phyloP scores from a whole-genome alignment of 257 asterid species.

The Mentha longifolia region DNA sequence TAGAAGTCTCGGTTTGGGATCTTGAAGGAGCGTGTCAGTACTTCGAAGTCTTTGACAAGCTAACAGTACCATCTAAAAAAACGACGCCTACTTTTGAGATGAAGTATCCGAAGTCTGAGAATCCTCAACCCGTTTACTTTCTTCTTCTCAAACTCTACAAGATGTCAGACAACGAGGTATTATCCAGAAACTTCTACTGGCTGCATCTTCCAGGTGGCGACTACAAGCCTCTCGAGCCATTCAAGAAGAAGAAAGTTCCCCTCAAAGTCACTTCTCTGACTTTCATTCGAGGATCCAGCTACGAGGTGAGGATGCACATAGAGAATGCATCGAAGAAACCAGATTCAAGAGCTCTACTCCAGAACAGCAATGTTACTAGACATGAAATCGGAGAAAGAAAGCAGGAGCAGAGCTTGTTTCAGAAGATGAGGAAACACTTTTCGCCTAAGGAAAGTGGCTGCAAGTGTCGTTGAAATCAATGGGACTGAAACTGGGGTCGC shows the following conservation, averaged over 20 bases:
- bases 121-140: conserved; percentile 77
- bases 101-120: conserved; percentile 73
- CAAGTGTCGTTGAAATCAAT: conserved; percentile 45
- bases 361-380: conserved; percentile 31
- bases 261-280: conserved; percentile 64
- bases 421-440: conserved; percentile 45
- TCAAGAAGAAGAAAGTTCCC: conserved; percentile 55
- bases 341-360: conserved; percentile 43
- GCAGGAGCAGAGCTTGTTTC: conserved; percentile 39
- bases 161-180: conserved; percentile 53
- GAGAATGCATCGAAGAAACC: conserved; percentile 68
- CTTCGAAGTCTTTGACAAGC: conserved; percentile 63
- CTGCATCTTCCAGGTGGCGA: conserved; percentile 73
- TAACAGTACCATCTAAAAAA: conserved; percentile 66
- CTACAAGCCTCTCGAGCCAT: conserved; percentile 81
- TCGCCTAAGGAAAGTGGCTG: conserved; percentile 35
- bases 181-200: conserved; percentile 97
- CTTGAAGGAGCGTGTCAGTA: conserved; percentile 72
- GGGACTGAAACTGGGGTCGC: conserved; percentile 80
- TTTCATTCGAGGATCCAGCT: conserved; percentile 58
- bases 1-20: conserved; percentile 88
- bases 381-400: conserved; percentile 31
- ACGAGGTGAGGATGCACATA: conserved; percentile 67
- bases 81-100: conserved; percentile 65
- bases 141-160: conserved; percentile 88